Conservation (phyloP, 345 rosid species). For the Arabidopsis suecica region DNA sequence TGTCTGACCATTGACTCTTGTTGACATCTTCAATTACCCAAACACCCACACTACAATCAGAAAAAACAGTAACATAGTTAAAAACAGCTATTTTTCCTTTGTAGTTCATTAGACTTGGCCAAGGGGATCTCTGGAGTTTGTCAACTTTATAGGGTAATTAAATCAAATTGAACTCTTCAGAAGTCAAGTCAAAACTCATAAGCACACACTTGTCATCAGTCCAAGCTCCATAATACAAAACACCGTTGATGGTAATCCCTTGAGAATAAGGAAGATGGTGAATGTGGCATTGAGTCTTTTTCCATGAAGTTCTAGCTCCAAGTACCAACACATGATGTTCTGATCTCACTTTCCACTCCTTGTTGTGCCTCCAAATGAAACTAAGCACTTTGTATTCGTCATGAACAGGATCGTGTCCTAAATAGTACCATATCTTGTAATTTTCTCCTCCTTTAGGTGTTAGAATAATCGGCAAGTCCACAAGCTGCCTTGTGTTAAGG, state of each 20-base stretch:
- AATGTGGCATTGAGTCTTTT: constrained; percentile 21
- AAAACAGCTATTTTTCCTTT: neutral
- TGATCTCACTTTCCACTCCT: neutral
- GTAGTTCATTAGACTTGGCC: neutral
- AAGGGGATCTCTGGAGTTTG: too few relatives aligned
- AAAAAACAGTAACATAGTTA: neutral
- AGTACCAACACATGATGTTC: constrained; percentile 21
- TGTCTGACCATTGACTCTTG: constrained; percentile 8
- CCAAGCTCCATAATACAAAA: constrained; percentile 10
- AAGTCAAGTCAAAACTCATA: constrained; percentile 16
- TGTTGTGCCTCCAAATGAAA: neutral
- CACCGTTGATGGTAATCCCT: constrained; percentile 8
- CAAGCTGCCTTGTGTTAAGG: constrained; percentile 1
- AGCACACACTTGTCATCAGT: neutral
- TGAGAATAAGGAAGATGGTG: neutral
- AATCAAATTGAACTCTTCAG: constrained; percentile 4
- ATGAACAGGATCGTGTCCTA: constrained; percentile 12
- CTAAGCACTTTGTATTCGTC: constrained; percentile 26
- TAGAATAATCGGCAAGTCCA: neutral
- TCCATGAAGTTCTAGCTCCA: constrained; percentile 23
- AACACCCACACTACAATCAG: neutral
- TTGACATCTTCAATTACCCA: constrained; percentile 5
- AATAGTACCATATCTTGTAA: neutral
- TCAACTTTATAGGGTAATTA: neutral
- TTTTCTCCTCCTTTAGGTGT: neutral